Conservation (phyloP, 176 grass and related monocot species). For the Carex pumila region DNA sequence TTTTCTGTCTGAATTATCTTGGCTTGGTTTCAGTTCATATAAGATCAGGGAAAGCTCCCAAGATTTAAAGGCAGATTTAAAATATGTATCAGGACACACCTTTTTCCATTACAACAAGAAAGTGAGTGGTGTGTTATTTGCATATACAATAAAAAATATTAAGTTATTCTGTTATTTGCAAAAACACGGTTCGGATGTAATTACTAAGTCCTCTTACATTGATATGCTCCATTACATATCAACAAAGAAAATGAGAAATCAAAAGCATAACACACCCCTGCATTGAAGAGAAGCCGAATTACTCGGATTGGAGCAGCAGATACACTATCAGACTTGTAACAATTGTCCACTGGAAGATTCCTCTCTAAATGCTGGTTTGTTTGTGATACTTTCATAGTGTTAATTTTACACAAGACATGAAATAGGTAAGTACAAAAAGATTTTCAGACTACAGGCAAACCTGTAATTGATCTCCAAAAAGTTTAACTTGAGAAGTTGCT, state of each 20-base stretch:
- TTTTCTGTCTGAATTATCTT: not conserved
- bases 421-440: not conserved
- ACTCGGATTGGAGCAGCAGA: constrained; percentile 94
- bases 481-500: constrained; percentile 95
- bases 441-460: constrained; percentile 21
- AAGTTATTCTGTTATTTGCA: not conserved
- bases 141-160: not conserved
- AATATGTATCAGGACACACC: not conserved
- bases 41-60: not conserved
- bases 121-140: not conserved
- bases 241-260: constrained; percentile 9
- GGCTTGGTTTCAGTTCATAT: not conserved
- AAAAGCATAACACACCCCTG: constrained; percentile 57
- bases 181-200: not conserved
- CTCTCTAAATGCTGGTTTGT: constrained; percentile 62
- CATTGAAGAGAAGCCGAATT: constrained; percentile 85
- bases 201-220: not conserved
- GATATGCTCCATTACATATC: not conserved
- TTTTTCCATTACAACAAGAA: not conserved
- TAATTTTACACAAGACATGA: constrained; percentile 20
- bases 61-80: not conserved
- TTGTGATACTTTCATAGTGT: not conserved
- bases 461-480: constrained; percentile 57
- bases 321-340: constrained; percentile 80
- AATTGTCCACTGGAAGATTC: constrained; percentile 82